phyloP scores from a whole-genome alignment of 1,139 yeast species.

The Pichia sp. region DNA sequence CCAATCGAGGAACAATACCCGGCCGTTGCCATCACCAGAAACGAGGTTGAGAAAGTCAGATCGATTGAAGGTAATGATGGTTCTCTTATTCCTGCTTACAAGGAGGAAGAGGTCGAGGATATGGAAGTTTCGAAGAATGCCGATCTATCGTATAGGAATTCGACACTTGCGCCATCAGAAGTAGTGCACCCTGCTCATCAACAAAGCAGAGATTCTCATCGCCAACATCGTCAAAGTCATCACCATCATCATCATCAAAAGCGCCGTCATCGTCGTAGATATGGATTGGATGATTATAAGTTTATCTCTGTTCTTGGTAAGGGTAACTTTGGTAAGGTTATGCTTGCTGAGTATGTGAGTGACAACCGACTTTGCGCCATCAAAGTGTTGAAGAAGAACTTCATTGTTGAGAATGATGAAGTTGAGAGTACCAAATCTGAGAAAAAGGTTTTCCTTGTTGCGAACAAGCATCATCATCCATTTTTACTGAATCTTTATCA shows the following conservation, averaged over 20 bases:
- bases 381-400: conserved; percentile 90
- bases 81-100: conserved; percentile 4
- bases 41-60: conserved; percentile 2
- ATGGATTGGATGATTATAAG: conserved; percentile 92
- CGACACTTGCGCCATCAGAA: neutral
- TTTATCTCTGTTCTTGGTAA: conserved; percentile 92
- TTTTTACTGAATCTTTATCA: conserved; percentile 86
- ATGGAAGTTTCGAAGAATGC: conserved; percentile 2
- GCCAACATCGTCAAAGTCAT: conserved; percentile 18
- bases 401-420: conserved; percentile 91
- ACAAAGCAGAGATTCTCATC: conserved; percentile 16
- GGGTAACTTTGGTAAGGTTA: conserved; percentile 97
- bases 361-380: conserved; percentile 80
- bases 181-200: neutral
- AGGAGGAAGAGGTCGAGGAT: neutral
- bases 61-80: conserved; percentile 2
- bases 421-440: conserved; percentile 93
- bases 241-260: conserved; percentile 21
- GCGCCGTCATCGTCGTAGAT: conserved; percentile 51
- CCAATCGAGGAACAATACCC: conserved; percentile 7
- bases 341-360: conserved; percentile 89
- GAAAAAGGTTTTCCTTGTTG: conserved; percentile 84
- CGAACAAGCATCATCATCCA: conserved; percentile 88
- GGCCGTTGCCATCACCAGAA: conserved; percentile 8
- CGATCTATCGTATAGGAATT: conserved; percentile 2